These are phyloP conservation scores for Adansonia rubrostipa DNA, from an alignment of 441 rosid species.

Conservation along the genomic window DNA sequence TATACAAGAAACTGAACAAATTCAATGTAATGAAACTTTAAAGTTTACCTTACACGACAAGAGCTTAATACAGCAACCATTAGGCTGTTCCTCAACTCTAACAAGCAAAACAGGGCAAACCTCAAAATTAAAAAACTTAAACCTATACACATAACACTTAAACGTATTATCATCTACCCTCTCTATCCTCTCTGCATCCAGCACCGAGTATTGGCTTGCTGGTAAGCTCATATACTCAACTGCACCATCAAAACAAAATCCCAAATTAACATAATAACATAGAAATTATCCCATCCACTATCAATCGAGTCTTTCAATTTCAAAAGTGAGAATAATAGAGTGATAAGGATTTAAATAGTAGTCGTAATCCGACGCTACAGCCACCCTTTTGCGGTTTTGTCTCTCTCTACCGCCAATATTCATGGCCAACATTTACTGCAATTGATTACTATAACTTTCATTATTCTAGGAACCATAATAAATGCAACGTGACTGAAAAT, in stretches of 20 bases:
- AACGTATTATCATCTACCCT: slow-evolving; percentile 87
- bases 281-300: background rate
- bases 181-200: slow-evolving; percentile 98
- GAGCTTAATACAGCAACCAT: slow-evolving; percentile 90
- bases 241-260: slow-evolving; percentile 33
- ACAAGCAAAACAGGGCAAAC: slow-evolving; percentile 92
- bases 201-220: slow-evolving; percentile 94
- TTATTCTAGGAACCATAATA: too few relatives aligned
- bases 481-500: too few relatives aligned
- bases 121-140: slow-evolving; percentile 84
- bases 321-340: too few relatives aligned
- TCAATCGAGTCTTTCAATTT: too few relatives aligned
- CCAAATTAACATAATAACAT: slow-evolving; percentile 8
- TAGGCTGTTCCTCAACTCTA: slow-evolving; percentile 81
- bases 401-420: too few relatives aligned
- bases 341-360: too few relatives aligned
- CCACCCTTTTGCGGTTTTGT: too few relatives aligned
- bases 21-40: background rate
- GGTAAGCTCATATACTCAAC: slow-evolving; percentile 97
- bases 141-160: slow-evolving; percentile 78
- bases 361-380: too few relatives aligned
- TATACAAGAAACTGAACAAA: background rate
- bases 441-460: too few relatives aligned
- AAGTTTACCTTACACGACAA: slow-evolving; percentile 76
- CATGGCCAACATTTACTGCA: too few relatives aligned